Evolutionary conservation across 441 rosid species (phyloP).

Genomic region (Euphorbia corollata): DNA sequence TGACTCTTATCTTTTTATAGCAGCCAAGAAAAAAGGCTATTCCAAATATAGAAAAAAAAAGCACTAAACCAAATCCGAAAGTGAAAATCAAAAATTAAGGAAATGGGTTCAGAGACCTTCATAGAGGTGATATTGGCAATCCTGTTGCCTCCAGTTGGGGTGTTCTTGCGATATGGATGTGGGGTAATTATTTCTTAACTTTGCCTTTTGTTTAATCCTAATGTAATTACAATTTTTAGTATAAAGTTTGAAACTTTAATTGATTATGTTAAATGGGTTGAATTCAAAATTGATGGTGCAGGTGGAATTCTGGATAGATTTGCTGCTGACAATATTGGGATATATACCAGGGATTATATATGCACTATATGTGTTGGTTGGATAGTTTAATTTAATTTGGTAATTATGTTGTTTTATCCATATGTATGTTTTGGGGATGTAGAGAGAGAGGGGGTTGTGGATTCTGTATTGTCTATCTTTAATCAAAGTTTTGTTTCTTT

Average conservation of each 20-base stretch:
- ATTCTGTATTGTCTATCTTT: no score
- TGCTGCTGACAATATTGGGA: constrained; percentile 71
- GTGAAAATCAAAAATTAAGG: not conserved
- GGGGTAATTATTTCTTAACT: constrained; percentile 31
- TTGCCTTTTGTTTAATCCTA: not conserved
- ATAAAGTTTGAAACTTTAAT: not conserved
- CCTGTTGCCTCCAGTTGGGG: constrained; percentile 58
- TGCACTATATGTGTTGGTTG: constrained; percentile 73
- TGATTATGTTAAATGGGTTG: not conserved
- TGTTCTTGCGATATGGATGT: constrained; percentile 60
- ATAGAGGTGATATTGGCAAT: constrained; percentile 58
- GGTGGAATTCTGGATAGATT: constrained; percentile 86
- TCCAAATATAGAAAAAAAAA: constrained; percentile 15
- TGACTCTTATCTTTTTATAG: no score
- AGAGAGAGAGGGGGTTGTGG: no score
- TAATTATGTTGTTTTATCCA: not conserved
- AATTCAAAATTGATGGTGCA: constrained; percentile 25
- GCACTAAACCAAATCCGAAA: not conserved
- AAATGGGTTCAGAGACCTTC: constrained; percentile 60
- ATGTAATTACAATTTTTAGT: not conserved
- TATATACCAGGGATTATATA: constrained; percentile 87
- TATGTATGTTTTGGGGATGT: not conserved
- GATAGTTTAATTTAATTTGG: constrained; percentile 22
- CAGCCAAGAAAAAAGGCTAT: no score
- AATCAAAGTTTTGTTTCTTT: no score